Percentiles rank a stretch among this genome's conserved stretches.
phyloP scores from a whole-genome alignment of 2,329 filamentous ascomycete genomes.

The Microcyclospora pomicola region DNA sequence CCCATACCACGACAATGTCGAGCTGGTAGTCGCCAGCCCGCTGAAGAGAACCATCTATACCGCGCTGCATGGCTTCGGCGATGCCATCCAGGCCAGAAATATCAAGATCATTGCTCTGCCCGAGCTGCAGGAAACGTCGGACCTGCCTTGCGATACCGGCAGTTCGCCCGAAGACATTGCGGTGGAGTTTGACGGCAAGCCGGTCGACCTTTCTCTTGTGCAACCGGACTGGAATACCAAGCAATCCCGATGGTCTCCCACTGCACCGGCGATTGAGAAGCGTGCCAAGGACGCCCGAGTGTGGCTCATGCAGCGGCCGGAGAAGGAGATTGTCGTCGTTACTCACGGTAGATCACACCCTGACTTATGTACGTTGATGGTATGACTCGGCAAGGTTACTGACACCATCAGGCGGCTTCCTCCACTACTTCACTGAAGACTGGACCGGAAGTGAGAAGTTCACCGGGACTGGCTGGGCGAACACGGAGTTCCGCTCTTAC shows the following conservation, averaged over 20 bases:
- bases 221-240: constrained; percentile 58
- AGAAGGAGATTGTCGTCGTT: constrained; percentile 61
- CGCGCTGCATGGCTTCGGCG: constrained; percentile 53
- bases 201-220: constrained; percentile 51
- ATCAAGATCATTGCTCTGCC: constrained; percentile 53
- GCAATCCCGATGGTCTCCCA: constrained; percentile 32
- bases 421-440: constrained; percentile 77
- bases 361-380: too few relatives aligned
- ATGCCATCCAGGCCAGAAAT: constrained; percentile 33
- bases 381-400: not conserved
- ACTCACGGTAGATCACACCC: constrained; percentile 47
- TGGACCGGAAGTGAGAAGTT: constrained; percentile 47
- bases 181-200: constrained; percentile 45
- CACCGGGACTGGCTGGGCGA: constrained; percentile 54
- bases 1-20: constrained; percentile 49
- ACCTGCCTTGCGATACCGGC: constrained; percentile 64
- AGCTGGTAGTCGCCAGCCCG: constrained; percentile 63
- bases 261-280: constrained; percentile 39
- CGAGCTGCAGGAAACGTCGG: constrained; percentile 64
- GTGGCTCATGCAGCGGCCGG: constrained; percentile 39
- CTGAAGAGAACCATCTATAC: constrained; percentile 72
- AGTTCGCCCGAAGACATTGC: constrained; percentile 41
- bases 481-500: constrained; percentile 60
- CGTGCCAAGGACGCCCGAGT: constrained; percentile 48
- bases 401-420: constrained; percentile 39